phyloP scores from a whole-genome alignment of 768 basidiomycete genomes.

The Sutorius australiensis region DNA sequence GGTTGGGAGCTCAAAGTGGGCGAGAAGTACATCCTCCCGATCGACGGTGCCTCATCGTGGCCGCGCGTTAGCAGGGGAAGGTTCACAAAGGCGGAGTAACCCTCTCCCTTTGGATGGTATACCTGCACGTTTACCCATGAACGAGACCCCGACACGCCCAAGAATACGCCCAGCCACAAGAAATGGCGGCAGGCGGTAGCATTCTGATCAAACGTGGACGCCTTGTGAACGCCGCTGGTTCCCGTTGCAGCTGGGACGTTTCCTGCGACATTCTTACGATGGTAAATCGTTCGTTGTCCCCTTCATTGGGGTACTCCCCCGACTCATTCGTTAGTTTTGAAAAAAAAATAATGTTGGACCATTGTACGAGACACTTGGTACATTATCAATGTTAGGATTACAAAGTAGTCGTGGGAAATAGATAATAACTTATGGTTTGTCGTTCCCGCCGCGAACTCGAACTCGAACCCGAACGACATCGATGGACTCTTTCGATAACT shows the following conservation, averaged over 20 bases:
- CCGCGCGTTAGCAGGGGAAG: conserved; percentile 18
- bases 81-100: conserved; percentile 26
- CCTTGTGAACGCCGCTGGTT: neutral
- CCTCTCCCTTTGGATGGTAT: conserved; percentile 28
- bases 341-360: too few relatives aligned
- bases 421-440: conserved; percentile 7
- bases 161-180: conserved; percentile 43
- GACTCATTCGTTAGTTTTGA: conserved; percentile 14
- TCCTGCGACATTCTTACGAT: conserved; percentile 9
- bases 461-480: conserved; percentile 22
- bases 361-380: neutral
- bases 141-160: conserved; percentile 63
- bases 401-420: conserved; percentile 25
- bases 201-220: neutral
- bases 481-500: conserved; percentile 85
- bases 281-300: neutral
- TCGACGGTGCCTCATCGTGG: conserved; percentile 13
- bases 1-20: conserved; percentile 29
- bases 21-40: conserved; percentile 22
- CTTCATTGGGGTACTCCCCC: conserved; percentile 2
- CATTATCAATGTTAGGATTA: conserved; percentile 9
- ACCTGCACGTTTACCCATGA: conserved; percentile 36
- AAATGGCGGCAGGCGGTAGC: conserved; percentile 44
- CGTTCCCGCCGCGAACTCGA: neutral
- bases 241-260: conserved; percentile 3